Percentiles rank a stretch among this genome's conserved stretches.
phyloP scores from a whole-genome alignment of 2,329 filamentous ascomycete species.

The Pezicula carpinea region DNA sequence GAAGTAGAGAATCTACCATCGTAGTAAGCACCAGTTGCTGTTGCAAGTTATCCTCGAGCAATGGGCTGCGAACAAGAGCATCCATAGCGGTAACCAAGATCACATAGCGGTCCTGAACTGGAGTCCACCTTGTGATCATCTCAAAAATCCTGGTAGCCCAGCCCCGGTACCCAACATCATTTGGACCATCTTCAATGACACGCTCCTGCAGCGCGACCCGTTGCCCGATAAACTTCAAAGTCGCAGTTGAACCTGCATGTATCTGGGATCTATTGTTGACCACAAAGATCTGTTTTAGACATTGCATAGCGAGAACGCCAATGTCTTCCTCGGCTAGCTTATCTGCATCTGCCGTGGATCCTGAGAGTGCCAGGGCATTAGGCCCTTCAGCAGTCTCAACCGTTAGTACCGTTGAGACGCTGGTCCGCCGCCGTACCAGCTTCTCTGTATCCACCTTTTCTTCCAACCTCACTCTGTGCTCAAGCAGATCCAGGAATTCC shows the following conservation, averaged over 20 bases:
- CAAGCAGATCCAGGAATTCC: constrained; percentile 63
- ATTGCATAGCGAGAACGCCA: constrained; percentile 77
- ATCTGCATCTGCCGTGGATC: constrained; percentile 81
- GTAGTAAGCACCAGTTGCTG: constrained; percentile 72
- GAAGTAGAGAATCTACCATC: constrained; percentile 76
- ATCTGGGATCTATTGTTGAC: constrained; percentile 80
- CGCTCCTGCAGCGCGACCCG: constrained; percentile 47
- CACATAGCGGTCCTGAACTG: constrained; percentile 90
- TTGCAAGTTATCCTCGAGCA: constrained; percentile 66
- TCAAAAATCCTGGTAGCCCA: constrained; percentile 84
- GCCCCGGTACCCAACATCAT: constrained; percentile 45
- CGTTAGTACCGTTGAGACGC: constrained; percentile 73
- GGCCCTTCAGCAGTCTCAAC: constrained; percentile 58
- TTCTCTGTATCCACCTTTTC: constrained; percentile 66
- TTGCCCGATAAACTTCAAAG: constrained; percentile 70
- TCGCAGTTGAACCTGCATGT: constrained; percentile 66
- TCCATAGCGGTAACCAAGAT: constrained; percentile 83
- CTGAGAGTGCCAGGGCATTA: constrained; percentile 68
- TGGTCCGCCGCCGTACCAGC: constrained; percentile 63
- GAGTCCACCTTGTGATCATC: constrained; percentile 78
- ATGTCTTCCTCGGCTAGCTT: constrained; percentile 86
- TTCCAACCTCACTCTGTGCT: constrained; percentile 60
- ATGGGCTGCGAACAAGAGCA: constrained; percentile 60
- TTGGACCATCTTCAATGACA: constrained; percentile 43
- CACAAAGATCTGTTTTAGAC: constrained; percentile 80